Conservation (phyloP, 257 asterid species). For the Nicotiana knightiana region DNA sequence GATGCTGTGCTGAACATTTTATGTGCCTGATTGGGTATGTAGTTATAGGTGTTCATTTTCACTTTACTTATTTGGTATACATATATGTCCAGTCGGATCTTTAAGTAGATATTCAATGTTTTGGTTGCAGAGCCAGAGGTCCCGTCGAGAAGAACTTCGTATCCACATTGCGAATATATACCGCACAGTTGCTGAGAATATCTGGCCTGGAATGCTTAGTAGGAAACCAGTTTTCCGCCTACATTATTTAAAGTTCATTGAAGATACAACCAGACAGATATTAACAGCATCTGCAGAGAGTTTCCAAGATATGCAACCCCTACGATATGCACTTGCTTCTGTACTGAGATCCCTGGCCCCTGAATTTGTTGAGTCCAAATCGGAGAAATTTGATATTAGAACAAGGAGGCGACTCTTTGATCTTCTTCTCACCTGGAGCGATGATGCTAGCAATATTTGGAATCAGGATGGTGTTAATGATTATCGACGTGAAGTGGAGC, state of each 20-base stretch:
- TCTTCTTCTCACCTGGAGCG: slow-evolving; percentile 91
- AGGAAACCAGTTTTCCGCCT: slow-evolving; percentile 93
- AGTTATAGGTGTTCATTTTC: not conserved
- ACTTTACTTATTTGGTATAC: not conserved
- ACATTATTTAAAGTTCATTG: slow-evolving; percentile 88
- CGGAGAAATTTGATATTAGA: slow-evolving; percentile 89
- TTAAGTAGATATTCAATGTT: not conserved
- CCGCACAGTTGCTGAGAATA: slow-evolving; percentile 82
- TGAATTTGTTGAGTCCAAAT: slow-evolving; percentile 90
- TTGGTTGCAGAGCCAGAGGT: slow-evolving; percentile 75
- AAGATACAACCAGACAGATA: slow-evolving; percentile 81
- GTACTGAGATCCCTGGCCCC: slow-evolving; percentile 95
- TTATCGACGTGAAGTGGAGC: slow-evolving; percentile 98
- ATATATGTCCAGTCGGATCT: not conserved
- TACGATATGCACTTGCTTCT: slow-evolving; percentile 89
- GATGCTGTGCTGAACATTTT: not conserved
- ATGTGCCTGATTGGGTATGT: not conserved
- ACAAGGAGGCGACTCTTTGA: slow-evolving; percentile 92
- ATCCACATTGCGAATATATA: slow-evolving; percentile 78
- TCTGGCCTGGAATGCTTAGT: slow-evolving; percentile 97
- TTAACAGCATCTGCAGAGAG: slow-evolving; percentile 65
- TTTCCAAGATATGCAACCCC: slow-evolving; percentile 90
- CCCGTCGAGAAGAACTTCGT: slow-evolving; percentile 97
- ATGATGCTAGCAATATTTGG: slow-evolving; percentile 85
- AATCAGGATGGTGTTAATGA: slow-evolving; percentile 88